Base-by-base conservation (phyloP, 257 asterid species). In the Apocynum venetum region DNA sequence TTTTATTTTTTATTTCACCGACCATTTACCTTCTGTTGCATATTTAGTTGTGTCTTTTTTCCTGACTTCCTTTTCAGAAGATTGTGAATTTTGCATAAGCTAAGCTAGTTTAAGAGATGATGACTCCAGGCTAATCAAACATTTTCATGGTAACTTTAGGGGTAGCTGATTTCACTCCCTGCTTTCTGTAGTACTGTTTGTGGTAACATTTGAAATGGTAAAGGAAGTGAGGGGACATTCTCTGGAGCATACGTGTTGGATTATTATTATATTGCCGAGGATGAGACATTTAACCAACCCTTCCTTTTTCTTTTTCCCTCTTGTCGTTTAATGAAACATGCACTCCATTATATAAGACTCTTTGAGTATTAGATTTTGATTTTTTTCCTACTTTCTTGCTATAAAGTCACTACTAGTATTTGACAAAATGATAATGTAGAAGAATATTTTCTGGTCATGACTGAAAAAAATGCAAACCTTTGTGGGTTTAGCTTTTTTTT, bases 241-340 rank as follows among this genome's bases (percentile, higher is more conserved):
- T 73, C 78, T 15, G 40, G 52, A 74, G 25, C 56, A 8, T 14
- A 57, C 44, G 31, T 53, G 71, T 71, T 52, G 35, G 72, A 80
- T 74, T 66, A 48, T 53, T 67, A 52, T 25, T 25, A 25, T 25
- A 25, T 77, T 31, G 41, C 78, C 20, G 67, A 77, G 46, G 66
- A 78, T 74, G 80, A 61, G 88, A 84, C 85, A 77, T 78, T 70
- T 47, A 76, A 86, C 59, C 87, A 83, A 82, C 83, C 71, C 49
- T 49, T 0, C 64, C 6, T 19, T 20, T 57, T n/a, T 51, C 3
- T 67, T 65, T 68, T 48, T 40, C 64, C n/a, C 71, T 59, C 59
- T 82, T 88, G 92, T 85, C 88, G 80, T 83, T 78, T 77, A 60
- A 76, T 74, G 79, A 73, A 53, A 53, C 55, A 49, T n/a, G n/a